Evolutionary conservation across 1,139 yeast genomes (phyloP), one percentile per base, ranked within the genome.

Genomic region (Suhomyces choctaworum): DNA sequence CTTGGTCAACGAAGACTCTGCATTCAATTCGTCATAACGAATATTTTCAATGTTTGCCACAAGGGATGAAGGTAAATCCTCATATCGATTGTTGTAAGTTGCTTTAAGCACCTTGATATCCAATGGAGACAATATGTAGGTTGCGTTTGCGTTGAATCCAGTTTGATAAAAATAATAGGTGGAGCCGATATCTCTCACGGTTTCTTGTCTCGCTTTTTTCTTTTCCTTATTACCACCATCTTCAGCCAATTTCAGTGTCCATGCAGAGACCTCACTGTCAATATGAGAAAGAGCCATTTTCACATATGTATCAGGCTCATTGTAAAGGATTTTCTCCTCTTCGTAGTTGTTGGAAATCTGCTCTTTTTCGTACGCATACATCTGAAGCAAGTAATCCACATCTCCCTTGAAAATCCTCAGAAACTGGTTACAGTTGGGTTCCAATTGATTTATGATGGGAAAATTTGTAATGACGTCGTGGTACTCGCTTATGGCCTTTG

Each of bases 21-120:
- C 37, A 64, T 79, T 36, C 31, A 79, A 68, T 19, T 83, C 90
- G 41, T 76, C 82, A 52, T 76, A 77, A 31, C 70, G 75, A 30
- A 90, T 76, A 54, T 82, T 82, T 48, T 87, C 95, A 11, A 92
- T 76, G 27, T 70, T 73, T 7, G 78, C 77, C 4, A 76, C 62
- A 7, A 90, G 55, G 0, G 76, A 65, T 2, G 82, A 59, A 0
- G 98, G 98, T 45, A 90, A 77, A 10, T 69, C 60, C 1, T 76
- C 61, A 51, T 84, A 90, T 12, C 70, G 66, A 22, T 54, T 50
- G 5, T 78, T 79, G 59, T 77, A 88, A 5, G 82, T 73, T 1
- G 78, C 59, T 42, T 78, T 75, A 41, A 92, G 63, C 9, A 92
- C 80, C 40, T 82, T 82, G 32, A 86, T 75, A 52, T 92, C 98